Evolutionary conservation across 2,329 filamentous ascomycete genomes (phyloP), one percentile per base, ranked within the genome.

Genomic region (Microcera coccophila): DNA sequence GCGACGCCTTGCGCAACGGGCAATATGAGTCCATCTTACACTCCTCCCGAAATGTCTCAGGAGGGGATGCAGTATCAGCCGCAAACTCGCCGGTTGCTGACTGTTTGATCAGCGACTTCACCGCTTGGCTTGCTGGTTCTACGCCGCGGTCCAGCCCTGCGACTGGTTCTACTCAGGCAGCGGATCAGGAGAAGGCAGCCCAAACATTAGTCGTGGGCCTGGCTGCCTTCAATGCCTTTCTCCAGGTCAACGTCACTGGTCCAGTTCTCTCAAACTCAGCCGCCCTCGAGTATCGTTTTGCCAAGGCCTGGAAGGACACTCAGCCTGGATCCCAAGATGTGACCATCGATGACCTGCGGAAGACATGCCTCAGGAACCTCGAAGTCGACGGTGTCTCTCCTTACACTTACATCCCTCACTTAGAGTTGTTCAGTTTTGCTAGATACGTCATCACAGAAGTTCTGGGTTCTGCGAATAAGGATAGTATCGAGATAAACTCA

Each of bases 201-300:
- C 49, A 54, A 15, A 44, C 53, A 10, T 49, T 66, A 1, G 48
- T 57, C 12, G 54, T 68, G 19, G 64, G 58, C 5, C 39, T 66
- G 7, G 65, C 66, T 31, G 61, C 66, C 2, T 73, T 95, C 10
- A 78, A 88, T 58, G 79, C 84, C 10, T 96, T 95, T 61, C 66
- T 95, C 14, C 90, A 96, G 63, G 81, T 82, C 1, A 95, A 89
- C 61, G 86, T 94, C 41, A 95, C 90, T 3, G 90, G 90, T 0
- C 90, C 90, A 1, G 84, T 89, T 0, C 70, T 95, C n/a, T 54
- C 65, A 0, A 48, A 54, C 29, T 39, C 53, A 32, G 32, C 45
- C 22, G 39, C 55, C 3, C 42, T 74, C n/a, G 62, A 68, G 22
- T 46, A 49, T 2, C 52, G 65, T 4, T 69, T 76, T 41, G 54